These are phyloP conservation scores for Brassica carinata DNA, from an alignment of 345 rosid genomes.

Conservation along the genomic window DNA sequence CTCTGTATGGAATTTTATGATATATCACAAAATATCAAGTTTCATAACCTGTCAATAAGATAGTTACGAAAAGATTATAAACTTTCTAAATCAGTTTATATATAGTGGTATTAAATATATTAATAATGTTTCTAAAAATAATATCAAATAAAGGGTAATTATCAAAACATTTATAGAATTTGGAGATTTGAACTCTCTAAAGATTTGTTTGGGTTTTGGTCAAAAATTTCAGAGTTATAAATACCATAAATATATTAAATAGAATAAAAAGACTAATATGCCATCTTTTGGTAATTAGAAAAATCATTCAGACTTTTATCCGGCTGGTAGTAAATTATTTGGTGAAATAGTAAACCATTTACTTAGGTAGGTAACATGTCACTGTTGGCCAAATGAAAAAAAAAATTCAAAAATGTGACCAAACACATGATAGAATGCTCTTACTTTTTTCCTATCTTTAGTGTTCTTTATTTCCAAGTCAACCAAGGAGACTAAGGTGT, in stretches of 20 bases:
- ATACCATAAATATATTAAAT: neutral
- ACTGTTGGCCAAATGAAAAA: neutral
- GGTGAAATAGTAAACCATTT: conserved; percentile 16
- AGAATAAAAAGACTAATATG: neutral
- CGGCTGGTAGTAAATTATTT: conserved; percentile 2
- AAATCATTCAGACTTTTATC: neutral
- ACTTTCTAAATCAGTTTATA: neutral
- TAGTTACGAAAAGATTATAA: neutral
- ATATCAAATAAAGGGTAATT: neutral
- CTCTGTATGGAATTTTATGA: neutral
- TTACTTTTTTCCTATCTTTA: neutral
- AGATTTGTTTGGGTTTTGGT: neutral
- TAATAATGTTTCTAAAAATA: neutral
- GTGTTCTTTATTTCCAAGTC: conserved; percentile 22
- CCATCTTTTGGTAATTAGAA: neutral
- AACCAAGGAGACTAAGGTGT: conserved; percentile 3
- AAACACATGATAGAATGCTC: conserved; percentile 28
- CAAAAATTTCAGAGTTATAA: neutral
- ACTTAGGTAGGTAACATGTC: neutral
- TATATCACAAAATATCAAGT: neutral
- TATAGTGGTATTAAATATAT: neutral
- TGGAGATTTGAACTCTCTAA: neutral
- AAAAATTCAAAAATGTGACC: neutral
- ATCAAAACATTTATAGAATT: neutral
- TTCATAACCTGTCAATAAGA: neutral